A percentile compares a stretch with the other conserved stretches of the same genome.
These are phyloP conservation scores for Porcisia deanei DNA, from an alignment of 208 protist species.

Conservation along the genomic window DNA sequence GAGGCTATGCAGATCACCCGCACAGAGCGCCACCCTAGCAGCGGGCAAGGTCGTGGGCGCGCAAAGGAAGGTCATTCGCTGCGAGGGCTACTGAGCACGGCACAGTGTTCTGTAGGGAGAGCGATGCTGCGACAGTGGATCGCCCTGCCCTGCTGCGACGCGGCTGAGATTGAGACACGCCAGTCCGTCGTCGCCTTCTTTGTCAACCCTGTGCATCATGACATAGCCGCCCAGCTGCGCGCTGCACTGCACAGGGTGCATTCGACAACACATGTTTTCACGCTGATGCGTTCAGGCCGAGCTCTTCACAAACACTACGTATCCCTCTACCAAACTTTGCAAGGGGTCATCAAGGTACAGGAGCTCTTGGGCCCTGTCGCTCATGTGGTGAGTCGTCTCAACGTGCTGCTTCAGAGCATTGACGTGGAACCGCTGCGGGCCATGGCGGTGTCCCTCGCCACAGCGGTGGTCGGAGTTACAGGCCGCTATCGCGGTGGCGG, in stretches of 20 bases:
- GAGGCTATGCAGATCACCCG: conserved; percentile 73
- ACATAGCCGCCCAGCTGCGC: conserved; percentile 49
- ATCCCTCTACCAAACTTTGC: conserved; percentile 53
- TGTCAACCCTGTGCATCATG: conserved; percentile 37
- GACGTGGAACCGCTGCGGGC: conserved; percentile 29
- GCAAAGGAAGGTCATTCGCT: conserved; percentile 86
- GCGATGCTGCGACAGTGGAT: conserved; percentile 83
- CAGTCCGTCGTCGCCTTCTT: conserved; percentile 77
- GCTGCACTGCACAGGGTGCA: conserved; percentile 49
- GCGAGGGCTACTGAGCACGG: conserved; percentile 61
- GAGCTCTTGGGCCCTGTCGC: conserved; percentile 43
- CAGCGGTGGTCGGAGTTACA: conserved; percentile 15
- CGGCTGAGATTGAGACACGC: conserved; percentile 53
- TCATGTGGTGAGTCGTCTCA: conserved; percentile 45
- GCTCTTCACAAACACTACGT: conserved; percentile 61
- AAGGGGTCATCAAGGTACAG: conserved; percentile 42
- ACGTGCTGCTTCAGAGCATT: conserved; percentile 39
- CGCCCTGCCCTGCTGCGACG: conserved; percentile 54
- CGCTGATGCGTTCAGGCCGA: conserved; percentile 63
- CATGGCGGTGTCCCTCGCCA: conserved; percentile 39
- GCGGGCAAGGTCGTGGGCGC: conserved; percentile 65
- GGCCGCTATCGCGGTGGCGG: neutral
- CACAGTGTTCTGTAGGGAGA: conserved; percentile 48
- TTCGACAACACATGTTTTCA: conserved; percentile 62
- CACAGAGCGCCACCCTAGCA: conserved; percentile 76